phyloP scores from a whole-genome alignment of 441 rosid genomes.

The Metrosideros polymorpha region DNA sequence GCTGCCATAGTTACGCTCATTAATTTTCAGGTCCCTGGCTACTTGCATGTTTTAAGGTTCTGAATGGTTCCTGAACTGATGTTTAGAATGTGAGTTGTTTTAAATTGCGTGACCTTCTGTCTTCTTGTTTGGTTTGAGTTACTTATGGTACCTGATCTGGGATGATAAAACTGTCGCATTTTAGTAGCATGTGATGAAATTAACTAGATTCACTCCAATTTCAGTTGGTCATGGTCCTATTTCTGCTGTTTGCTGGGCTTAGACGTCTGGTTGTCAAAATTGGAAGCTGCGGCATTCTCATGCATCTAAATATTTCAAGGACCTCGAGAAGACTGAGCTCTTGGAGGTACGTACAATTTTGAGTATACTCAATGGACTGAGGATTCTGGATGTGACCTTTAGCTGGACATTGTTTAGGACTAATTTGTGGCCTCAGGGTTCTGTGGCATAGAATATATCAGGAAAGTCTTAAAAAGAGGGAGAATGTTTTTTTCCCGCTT shows the following conservation, averaged over 20 bases:
- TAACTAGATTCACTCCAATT: conserved; percentile 2
- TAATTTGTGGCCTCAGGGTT: background rate
- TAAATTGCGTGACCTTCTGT: background rate
- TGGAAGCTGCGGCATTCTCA: conserved; percentile 32
- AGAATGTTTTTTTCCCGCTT: background rate
- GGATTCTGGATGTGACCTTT: background rate
- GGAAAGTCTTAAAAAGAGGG: background rate
- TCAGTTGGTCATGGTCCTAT: conserved; percentile 21
- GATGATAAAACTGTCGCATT: background rate
- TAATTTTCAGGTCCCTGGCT: conserved; percentile 16
- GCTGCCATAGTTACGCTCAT: background rate
- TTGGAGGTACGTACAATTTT: conserved; percentile 25
- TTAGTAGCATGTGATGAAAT: background rate
- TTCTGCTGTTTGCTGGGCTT: conserved; percentile 12
- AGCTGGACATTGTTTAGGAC: background rate
- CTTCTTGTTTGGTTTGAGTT: background rate
- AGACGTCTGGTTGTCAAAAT: conserved; percentile 14
- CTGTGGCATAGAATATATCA: background rate
- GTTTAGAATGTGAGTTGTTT: background rate
- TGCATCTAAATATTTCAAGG: conserved; percentile 3
- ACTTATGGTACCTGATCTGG: background rate
- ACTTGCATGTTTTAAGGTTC: conserved; percentile 8
- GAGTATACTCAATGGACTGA: background rate
- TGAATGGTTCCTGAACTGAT: background rate
- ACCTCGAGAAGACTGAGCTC: conserved; percentile 14